Percentiles rank a stretch among this genome's conserved stretches.
These are phyloP conservation scores for Boletus pseudo-olivaceus DNA, from an alignment of 768 basidiomycete genomes.

Conservation along the genomic window DNA sequence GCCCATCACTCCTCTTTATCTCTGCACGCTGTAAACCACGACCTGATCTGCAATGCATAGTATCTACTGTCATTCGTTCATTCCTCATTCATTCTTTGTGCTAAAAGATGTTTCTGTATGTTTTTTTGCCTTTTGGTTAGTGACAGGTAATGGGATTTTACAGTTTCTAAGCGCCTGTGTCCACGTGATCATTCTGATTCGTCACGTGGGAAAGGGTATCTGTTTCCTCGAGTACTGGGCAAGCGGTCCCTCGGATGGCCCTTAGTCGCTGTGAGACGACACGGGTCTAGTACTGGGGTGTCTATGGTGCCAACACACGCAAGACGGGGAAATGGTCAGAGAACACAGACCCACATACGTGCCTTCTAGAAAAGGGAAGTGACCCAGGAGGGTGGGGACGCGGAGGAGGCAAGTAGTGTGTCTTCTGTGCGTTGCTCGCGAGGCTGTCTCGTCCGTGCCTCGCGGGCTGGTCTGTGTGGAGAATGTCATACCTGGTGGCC, in stretches of 20 bases:
- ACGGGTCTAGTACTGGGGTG: neutral
- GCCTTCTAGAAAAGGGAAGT: neutral
- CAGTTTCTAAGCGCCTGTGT: neutral
- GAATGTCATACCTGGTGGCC: neutral
- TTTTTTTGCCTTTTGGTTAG: conserved; percentile 3
- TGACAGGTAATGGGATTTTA: conserved; percentile 2
- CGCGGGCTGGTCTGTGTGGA: conserved; percentile 1
- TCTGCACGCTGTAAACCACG: conserved; percentile 27
- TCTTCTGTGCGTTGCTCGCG: neutral
- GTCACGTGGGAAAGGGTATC: conserved; percentile 23
- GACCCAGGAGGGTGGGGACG: conserved; percentile 5
- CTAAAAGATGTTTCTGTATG: conserved; percentile 2
- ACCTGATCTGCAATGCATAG: conserved; percentile 22
- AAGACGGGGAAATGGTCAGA: conserved; percentile 1
- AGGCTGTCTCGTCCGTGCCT: neutral
- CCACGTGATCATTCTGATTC: conserved; percentile 21
- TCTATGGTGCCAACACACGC: neutral
- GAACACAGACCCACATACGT: neutral
- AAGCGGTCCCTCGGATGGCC: conserved; percentile 3
- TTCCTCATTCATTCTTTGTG: conserved; percentile 7
- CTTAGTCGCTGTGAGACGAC: conserved; percentile 1
- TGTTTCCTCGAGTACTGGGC: conserved; percentile 3
- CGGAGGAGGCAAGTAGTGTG: neutral
- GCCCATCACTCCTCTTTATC: conserved; percentile 12
- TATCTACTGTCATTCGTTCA: conserved; percentile 13